Conservation (phyloP, 371 early-diverging fungal genomes). For the Fennellomyces sp. region DNA sequence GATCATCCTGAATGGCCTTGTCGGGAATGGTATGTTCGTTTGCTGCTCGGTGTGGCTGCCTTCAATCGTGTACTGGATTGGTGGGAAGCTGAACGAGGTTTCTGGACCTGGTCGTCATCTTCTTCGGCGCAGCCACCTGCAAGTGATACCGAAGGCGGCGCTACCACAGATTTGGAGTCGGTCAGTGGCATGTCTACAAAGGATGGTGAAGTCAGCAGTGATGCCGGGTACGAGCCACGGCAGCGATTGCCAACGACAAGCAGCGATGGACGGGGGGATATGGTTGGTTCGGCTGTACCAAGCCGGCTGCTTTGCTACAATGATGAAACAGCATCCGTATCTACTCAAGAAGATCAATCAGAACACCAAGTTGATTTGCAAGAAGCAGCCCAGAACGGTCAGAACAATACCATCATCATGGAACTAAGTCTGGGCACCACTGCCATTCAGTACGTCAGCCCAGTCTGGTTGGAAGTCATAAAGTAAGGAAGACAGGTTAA, state of each 20-base stretch:
- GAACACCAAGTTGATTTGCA: slow-evolving; percentile 39
- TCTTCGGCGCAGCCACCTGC: slow-evolving; percentile 12
- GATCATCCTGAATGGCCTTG: slow-evolving; percentile 62
- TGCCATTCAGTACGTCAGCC: slow-evolving; percentile 59
- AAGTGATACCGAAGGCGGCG: slow-evolving; percentile 17
- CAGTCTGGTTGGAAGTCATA: slow-evolving; percentile 60
- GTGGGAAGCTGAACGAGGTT: slow-evolving; percentile 63
- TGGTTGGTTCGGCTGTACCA: not conserved
- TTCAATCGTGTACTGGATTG: slow-evolving; percentile 63
- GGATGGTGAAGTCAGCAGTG: slow-evolving; percentile 2
- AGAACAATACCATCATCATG: slow-evolving; percentile 64
- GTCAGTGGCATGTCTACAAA: slow-evolving; percentile 11
- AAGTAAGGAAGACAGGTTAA: slow-evolving; percentile 44
- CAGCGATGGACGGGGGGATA: slow-evolving; percentile 3
- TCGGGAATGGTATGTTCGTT: slow-evolving; percentile 56
- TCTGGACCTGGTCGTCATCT: slow-evolving; percentile 29
- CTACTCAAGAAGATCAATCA: slow-evolving; percentile 12
- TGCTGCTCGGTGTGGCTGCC: slow-evolving; percentile 58
- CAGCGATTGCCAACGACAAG: slow-evolving; percentile 11
- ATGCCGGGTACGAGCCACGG: not conserved
- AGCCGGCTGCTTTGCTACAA: not conserved
- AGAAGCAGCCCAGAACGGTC: slow-evolving; percentile 56
- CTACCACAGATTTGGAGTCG: slow-evolving; percentile 16
- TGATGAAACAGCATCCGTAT: slow-evolving; percentile 7
- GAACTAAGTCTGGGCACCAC: slow-evolving; percentile 57